phyloP scores from a whole-genome alignment of 805 yeast species.

The Monosporozyma unispora region DNA sequence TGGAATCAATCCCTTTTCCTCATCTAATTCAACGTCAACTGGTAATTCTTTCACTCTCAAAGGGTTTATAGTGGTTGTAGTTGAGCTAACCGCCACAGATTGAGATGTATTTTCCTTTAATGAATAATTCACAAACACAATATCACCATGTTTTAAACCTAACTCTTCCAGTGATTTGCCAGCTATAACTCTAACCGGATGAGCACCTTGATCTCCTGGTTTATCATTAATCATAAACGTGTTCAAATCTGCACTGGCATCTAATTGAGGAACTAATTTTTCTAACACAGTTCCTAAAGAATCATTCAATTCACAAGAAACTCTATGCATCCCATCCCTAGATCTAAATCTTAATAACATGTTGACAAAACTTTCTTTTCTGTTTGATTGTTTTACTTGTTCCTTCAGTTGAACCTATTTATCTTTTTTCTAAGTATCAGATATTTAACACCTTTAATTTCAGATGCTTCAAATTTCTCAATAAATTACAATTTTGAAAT shows the following conservation, averaged over 20 bases:
- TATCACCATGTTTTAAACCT: slow-evolving; percentile 52
- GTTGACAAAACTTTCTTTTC: neutral
- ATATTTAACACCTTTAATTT: neutral
- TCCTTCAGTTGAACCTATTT: neutral
- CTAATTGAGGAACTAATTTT: slow-evolving; percentile 26
- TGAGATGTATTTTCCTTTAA: neutral
- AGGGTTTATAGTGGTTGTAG: slow-evolving; percentile 4
- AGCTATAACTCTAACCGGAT: slow-evolving; percentile 17
- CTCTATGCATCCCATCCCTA: slow-evolving; percentile 74
- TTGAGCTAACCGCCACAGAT: neutral
- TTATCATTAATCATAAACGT: slow-evolving; percentile 22
- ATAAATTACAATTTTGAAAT: neutral
- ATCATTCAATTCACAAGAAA: slow-evolving; percentile 39
- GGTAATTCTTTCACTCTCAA: slow-evolving; percentile 42
- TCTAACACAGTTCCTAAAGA: slow-evolving; percentile 39
- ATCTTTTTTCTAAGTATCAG: neutral
- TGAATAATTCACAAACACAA: slow-evolving; percentile 38
- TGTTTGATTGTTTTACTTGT: neutral
- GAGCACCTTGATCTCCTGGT: slow-evolving; percentile 9
- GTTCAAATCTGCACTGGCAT: slow-evolving; percentile 17
- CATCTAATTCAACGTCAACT: slow-evolving; percentile 60
- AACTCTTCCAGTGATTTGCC: slow-evolving; percentile 32
- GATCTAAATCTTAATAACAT: slow-evolving; percentile 74
- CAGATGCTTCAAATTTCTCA: neutral
- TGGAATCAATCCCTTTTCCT: slow-evolving; percentile 60